Conservation (phyloP, 2,329 filamentous ascomycete genomes). For the Scleromitrula shiraiana region DNA sequence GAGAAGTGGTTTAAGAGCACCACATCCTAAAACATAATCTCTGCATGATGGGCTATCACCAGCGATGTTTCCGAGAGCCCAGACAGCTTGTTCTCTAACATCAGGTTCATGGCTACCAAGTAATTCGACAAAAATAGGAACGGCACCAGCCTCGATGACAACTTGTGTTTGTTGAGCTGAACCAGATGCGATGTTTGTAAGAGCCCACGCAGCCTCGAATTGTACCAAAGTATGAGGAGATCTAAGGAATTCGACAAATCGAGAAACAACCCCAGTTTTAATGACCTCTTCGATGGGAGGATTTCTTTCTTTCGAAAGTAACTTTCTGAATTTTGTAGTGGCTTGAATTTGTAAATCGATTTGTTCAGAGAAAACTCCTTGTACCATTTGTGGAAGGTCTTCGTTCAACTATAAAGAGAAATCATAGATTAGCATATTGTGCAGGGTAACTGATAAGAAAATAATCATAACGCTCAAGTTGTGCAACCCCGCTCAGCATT, state of each 20-base stretch:
- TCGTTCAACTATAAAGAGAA: conserved; percentile 67
- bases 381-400: conserved; percentile 96
- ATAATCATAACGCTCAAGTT: not conserved
- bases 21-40: conserved; percentile 88
- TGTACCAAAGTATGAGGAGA: conserved; percentile 97
- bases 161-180: conserved; percentile 97
- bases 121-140: conserved; percentile 97
- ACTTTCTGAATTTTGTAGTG: conserved; percentile 97
- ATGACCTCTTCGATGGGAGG: conserved; percentile 98
- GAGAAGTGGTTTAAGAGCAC: conserved; percentile 84
- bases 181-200: conserved; percentile 98
- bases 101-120: conserved; percentile 93
- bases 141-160: conserved; percentile 94
- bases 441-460: conserved; percentile 8
- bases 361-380: conserved; percentile 96
- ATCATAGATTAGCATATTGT: conserved; percentile 17
- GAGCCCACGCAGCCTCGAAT: conserved; percentile 97
- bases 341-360: conserved; percentile 96
- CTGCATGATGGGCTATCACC: conserved; percentile 96
- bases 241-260: conserved; percentile 96
- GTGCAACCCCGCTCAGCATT: conserved; percentile 5
- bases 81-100: conserved; percentile 95
- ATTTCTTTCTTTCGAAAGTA: conserved; percentile 97
- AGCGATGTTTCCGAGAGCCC: conserved; percentile 97
- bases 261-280: conserved; percentile 94